phyloP scores from a whole-genome alignment of 1,139 yeast species.

The Blastobotrys elegans region DNA sequence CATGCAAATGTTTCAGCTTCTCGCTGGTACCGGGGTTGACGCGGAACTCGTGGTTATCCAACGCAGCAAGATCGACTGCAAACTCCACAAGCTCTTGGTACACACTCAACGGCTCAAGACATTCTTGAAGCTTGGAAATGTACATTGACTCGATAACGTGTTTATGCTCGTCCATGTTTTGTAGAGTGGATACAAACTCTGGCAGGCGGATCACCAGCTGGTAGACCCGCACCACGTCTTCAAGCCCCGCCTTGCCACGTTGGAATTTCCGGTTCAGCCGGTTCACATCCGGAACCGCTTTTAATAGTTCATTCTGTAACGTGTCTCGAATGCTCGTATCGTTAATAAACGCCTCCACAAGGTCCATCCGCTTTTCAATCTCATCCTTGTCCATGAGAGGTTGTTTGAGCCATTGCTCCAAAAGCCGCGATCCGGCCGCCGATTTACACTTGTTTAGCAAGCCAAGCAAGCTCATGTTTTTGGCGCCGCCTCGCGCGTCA shows the following conservation, averaged over 20 bases:
- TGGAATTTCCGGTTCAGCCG: slow-evolving; percentile 63
- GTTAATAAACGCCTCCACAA: slow-evolving; percentile 68
- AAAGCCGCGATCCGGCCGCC: slow-evolving; percentile 74
- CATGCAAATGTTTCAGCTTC: slow-evolving; percentile 56
- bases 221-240: slow-evolving; percentile 86
- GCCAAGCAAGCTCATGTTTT: slow-evolving; percentile 68
- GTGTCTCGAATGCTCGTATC: slow-evolving; percentile 58
- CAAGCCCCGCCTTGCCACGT: slow-evolving; percentile 52
- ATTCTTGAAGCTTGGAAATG: slow-evolving; percentile 50
- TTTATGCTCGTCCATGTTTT: slow-evolving; percentile 26
- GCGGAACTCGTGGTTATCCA: slow-evolving; percentile 72
- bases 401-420: slow-evolving; percentile 94
- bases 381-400: slow-evolving; percentile 64
- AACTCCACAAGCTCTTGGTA: slow-evolving; percentile 86
- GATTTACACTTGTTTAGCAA: slow-evolving; percentile 84
- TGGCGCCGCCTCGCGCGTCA: slow-evolving; percentile 42
- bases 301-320: slow-evolving; percentile 62
- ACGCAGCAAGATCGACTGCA: slow-evolving; percentile 79
- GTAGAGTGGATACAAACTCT: slow-evolving; percentile 50
- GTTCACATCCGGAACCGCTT: slow-evolving; percentile 76
- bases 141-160: slow-evolving; percentile 48
- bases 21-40: slow-evolving; percentile 90
- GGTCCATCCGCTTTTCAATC: slow-evolving; percentile 62
- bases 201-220: slow-evolving; percentile 73
- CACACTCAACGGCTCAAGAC: slow-evolving; percentile 51